A percentile compares a stretch with the other conserved stretches of the same genome.
Conservation (phyloP, 306 rosid species). For the Dryas alaskensis region DNA sequence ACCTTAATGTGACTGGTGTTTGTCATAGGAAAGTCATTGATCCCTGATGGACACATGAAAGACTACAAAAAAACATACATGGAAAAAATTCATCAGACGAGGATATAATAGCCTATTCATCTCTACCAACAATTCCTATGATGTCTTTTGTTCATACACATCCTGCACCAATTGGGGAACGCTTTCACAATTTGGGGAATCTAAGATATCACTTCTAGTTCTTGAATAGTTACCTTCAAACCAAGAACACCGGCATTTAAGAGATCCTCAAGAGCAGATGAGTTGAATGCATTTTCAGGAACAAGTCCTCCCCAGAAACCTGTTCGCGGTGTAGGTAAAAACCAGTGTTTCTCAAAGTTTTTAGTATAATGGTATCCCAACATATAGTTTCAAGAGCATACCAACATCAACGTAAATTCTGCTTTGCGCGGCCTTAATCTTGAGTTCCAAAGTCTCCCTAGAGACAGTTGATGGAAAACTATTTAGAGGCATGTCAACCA, state of each 20-base stretch:
- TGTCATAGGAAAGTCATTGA: slow-evolving; percentile 88
- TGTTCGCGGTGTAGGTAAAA: slow-evolving; percentile 32
- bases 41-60: slow-evolving; percentile 98
- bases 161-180: not conserved
- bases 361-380: not conserved
- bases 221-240: slow-evolving; percentile 56
- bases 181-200: not conserved
- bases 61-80: slow-evolving; percentile 56
- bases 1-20: slow-evolving; percentile 84
- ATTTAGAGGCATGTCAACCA: slow-evolving; percentile 97
- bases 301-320: slow-evolving; percentile 99
- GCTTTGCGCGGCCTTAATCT: slow-evolving; percentile 71
- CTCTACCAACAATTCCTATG: not conserved
- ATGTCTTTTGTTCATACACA: not conserved
- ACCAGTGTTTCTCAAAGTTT: not conserved
- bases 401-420: slow-evolving; percentile 85
- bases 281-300: slow-evolving; percentile 84
- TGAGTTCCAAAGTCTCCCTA: slow-evolving; percentile 69
- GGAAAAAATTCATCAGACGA: slow-evolving; percentile 16
- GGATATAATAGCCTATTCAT: not conserved
- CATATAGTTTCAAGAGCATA: slow-evolving; percentile 36
- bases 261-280: slow-evolving; percentile 74
- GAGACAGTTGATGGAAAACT: slow-evolving; percentile 80
- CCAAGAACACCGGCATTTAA: slow-evolving; percentile 89
- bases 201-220: not conserved